Percentiles rank a stretch among this genome's conserved stretches.
Evolutionary conservation across 192 early-diverging fungal genomes (phyloP).

Genomic region (Coemansia sp.): DNA sequence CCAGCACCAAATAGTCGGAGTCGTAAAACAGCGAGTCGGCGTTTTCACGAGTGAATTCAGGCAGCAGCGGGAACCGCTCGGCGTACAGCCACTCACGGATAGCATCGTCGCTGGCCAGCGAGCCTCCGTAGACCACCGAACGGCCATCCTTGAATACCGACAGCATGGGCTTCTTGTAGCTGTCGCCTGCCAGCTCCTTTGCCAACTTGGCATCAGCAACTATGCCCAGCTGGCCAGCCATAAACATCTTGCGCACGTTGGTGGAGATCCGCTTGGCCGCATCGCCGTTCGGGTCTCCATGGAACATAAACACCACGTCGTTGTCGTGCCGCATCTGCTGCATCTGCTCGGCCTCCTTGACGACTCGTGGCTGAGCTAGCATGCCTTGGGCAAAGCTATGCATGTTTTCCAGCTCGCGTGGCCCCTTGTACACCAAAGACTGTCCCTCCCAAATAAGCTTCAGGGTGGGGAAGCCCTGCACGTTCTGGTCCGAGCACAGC

Average conservation of each 20-base stretch:
- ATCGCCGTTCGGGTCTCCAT: slow-evolving; percentile 33
- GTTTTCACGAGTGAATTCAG: slow-evolving; percentile 64
- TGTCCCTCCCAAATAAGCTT: slow-evolving; percentile 60
- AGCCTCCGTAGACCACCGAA: slow-evolving; percentile 20
- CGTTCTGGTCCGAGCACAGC: slow-evolving; percentile 63
- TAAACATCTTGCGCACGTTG: slow-evolving; percentile 47
- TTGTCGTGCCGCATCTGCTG: slow-evolving; percentile 39
- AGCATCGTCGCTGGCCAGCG: slow-evolving; percentile 35
- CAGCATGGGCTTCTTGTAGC: slow-evolving; percentile 48
- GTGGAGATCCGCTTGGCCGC: slow-evolving; percentile 30
- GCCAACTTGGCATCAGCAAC: slow-evolving; percentile 17
- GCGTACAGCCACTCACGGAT: slow-evolving; percentile 62
- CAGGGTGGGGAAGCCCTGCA: slow-evolving; percentile 87
- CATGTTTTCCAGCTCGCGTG: slow-evolving; percentile 56
- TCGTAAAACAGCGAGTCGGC: slow-evolving; percentile 67
- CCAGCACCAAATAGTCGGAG: slow-evolving; percentile 63
- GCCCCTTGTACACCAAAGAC: slow-evolving; percentile 40
- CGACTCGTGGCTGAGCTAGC: slow-evolving; percentile 39
- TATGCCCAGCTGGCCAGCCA: slow-evolving; percentile 38
- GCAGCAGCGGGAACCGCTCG: slow-evolving; percentile 66
- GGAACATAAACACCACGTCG: slow-evolving; percentile 59
- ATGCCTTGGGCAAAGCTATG: slow-evolving; percentile 55
- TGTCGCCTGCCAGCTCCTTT: background rate
- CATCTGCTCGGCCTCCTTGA: slow-evolving; percentile 41
- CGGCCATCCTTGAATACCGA: slow-evolving; percentile 63